phyloP scores from a whole-genome alignment of 2,329 filamentous ascomycete species.

The Plectosphaerella sp. region DNA sequence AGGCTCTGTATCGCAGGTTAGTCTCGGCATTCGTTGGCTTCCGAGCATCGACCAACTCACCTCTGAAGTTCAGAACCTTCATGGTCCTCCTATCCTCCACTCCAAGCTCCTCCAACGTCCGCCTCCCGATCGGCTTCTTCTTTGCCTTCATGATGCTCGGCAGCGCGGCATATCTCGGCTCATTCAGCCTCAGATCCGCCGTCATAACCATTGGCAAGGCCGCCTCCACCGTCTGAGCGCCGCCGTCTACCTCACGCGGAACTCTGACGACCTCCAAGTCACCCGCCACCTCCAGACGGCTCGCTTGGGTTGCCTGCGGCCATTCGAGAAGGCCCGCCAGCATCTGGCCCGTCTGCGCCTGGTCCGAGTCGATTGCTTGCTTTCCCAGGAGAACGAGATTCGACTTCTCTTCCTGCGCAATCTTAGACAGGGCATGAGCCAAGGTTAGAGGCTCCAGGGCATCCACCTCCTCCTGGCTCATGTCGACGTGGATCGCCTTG shows the following conservation, averaged over 20 bases:
- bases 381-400: constrained; percentile 95
- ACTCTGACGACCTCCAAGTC: constrained; percentile 62
- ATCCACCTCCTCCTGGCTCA: constrained; percentile 59
- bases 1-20: constrained; percentile 57
- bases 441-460: constrained; percentile 86
- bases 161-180: constrained; percentile 90
- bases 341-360: constrained; percentile 96
- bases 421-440: constrained; percentile 79
- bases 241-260: constrained; percentile 90
- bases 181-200: constrained; percentile 89
- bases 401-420: constrained; percentile 77
- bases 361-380: constrained; percentile 97
- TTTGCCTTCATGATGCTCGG: constrained; percentile 99
- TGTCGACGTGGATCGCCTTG: constrained; percentile 82
- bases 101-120: constrained; percentile 76
- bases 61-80: constrained; percentile 85
- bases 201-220: constrained; percentile 92
- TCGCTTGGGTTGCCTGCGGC: constrained; percentile 92
- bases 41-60: constrained; percentile 32
- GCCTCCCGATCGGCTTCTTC: constrained; percentile 98
- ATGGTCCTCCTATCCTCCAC: constrained; percentile 70
- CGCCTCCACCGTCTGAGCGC: constrained; percentile 81
- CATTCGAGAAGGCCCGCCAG: constrained; percentile 87
- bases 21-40: not conserved
- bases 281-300: constrained; percentile 62